Conservation (phyloP, 1,284 basidiomycete species). For the Irpex lacteus region DNA sequence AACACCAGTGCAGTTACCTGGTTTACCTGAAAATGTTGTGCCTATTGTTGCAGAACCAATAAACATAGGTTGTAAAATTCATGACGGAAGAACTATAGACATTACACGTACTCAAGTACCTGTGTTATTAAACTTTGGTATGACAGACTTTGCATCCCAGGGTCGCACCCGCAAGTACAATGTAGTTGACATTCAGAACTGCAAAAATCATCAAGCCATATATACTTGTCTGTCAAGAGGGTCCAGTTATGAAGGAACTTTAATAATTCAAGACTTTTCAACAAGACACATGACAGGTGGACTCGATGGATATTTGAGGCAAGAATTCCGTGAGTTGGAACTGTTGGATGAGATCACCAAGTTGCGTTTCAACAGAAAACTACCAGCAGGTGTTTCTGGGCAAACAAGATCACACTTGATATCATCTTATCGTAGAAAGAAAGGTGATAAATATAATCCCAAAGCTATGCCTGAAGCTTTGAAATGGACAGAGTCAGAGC, state of each 20-base stretch:
- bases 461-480: not conserved
- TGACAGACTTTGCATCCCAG: conserved; percentile 20
- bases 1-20: conserved; percentile 26
- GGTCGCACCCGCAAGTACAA: conserved; percentile 14
- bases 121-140: conserved; percentile 17
- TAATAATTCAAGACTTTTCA: too few relatives aligned
- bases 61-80: conserved; percentile 19
- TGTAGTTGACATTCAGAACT: conserved; percentile 13
- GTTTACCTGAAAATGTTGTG: conserved; percentile 37
- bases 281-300: too few relatives aligned
- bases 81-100: conserved; percentile 19
- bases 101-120: conserved; percentile 15
- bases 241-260: too few relatives aligned
- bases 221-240: too few relatives aligned
- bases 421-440: too few relatives aligned
- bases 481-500: not conserved
- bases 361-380: too few relatives aligned
- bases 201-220: conserved; percentile 8
- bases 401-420: too few relatives aligned
- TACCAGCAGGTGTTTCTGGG: too few relatives aligned
- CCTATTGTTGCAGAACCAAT: conserved; percentile 23
- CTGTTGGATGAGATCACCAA: too few relatives aligned
- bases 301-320: too few relatives aligned
- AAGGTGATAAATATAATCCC: too few relatives aligned
- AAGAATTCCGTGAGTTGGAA: too few relatives aligned